Base-by-base conservation (phyloP, 345 rosid genomes). In the Camelina neglecta region DNA sequence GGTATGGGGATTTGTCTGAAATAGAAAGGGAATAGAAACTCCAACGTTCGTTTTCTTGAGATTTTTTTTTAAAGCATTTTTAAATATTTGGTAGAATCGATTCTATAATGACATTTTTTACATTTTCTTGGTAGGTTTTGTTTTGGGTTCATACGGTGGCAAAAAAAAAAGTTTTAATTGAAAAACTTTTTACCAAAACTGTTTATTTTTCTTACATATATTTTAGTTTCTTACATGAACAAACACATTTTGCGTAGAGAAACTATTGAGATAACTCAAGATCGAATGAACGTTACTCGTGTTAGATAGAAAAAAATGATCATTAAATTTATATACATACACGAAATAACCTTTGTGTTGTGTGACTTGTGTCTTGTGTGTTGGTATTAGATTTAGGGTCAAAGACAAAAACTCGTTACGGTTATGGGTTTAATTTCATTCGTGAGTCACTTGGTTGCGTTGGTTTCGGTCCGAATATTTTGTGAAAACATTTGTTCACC, bases 1-100 rank as follows among this genome's bases (percentile, higher is more conserved):
- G 69, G 66, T 38, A 31, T 72, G 13, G 33, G 29, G 67, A 71
- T 64, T 71, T 21, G 73, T 77, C 77, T 41, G 63, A 77, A 66
- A 66, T 72, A 35, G 81, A 77, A 72, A 71, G 68, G 68, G 72
- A 77, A 51, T 60, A 58, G 63, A 50, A 66, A 77, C 76, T 72
- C 77, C 69, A 31, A 66, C 69, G 38, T 58, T 65, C 55, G 58
- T 72, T 72, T 77, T 65, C 68, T 58, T 20, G 31, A 49, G 4
- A 59, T 63, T 58, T n/a, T 11, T 53, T 55, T 38, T 9, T 39
- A 9, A 39, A 58, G 45, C 15, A 53, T 57, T 62, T 71, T 38
- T 20, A 61, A 57, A 71, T 51, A 48, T 76, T 71, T 54, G 6
- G 67, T 2, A 8, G 81, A 70, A 63, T 64, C 42, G 11, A 64